Evolutionary conservation across 148 eudicot species (phyloP).

Genomic region (Rhododendron kiyosumense): DNA sequence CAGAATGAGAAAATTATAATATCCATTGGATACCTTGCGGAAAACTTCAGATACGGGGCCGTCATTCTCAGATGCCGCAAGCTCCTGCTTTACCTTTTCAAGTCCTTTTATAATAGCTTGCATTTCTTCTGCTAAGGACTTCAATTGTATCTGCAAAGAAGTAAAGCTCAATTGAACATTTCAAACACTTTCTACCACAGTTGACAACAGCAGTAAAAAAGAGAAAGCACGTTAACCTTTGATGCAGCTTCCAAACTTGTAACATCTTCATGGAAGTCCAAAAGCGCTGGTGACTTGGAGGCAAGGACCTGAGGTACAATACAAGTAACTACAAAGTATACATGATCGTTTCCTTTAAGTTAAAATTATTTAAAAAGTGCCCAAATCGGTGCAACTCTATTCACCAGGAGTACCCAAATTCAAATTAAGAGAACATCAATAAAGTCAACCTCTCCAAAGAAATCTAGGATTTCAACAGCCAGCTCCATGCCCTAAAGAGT

Average conservation of each 20-base stretch:
- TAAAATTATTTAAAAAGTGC: background rate
- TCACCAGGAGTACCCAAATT: background rate
- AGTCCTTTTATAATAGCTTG: conserved; percentile 90
- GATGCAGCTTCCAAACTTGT: conserved; percentile 78
- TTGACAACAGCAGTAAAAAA: conserved; percentile 2
- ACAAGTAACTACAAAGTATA: background rate
- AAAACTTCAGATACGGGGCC: conserved; percentile 92
- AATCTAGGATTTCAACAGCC: background rate
- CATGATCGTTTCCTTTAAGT: background rate
- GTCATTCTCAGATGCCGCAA: conserved; percentile 77
- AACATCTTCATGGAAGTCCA: conserved; percentile 76
- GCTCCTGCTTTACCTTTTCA: conserved; percentile 87
- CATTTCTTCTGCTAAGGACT: conserved; percentile 98
- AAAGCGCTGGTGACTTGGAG: conserved; percentile 59
- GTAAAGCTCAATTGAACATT: background rate
- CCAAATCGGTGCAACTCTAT: background rate
- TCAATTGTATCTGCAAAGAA: conserved; percentile 82
- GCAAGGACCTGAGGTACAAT: conserved; percentile 48
- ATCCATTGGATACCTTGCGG: conserved; percentile 44
- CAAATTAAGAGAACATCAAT: background rate
- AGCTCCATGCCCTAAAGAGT: background rate
- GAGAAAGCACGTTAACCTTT: conserved; percentile 43
- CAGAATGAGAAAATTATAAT: conserved; percentile 5
- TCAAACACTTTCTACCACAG: background rate
- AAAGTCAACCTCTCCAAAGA: background rate